Evolutionary conservation across 345 rosid species (phyloP).

Genomic region (Erucastrum elatum): DNA sequence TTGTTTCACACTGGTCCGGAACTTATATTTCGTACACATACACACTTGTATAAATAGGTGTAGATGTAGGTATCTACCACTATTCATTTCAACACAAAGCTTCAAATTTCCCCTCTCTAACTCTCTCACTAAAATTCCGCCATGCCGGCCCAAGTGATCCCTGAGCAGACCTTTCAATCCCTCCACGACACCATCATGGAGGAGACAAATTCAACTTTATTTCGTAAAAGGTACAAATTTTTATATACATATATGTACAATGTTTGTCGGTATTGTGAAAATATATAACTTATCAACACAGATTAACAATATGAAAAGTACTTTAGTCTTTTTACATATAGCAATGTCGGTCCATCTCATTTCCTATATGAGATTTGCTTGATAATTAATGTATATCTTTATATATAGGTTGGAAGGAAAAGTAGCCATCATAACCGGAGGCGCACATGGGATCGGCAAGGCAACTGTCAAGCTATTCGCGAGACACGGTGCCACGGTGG

Average conservation of each 20-base stretch:
- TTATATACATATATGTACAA: background rate
- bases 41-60: slow-evolving; percentile 20
- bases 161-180: slow-evolving; percentile 53
- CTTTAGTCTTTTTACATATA: background rate
- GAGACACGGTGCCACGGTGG: slow-evolving; percentile 74
- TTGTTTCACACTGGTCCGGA: slow-evolving; percentile 33
- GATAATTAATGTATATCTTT: too few species aligned
- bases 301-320: background rate
- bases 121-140: background rate
- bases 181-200: slow-evolving; percentile 48
- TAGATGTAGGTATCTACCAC: background rate
- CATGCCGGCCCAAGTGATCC: slow-evolving; percentile 57
- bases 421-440: slow-evolving; percentile 77
- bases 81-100: slow-evolving; percentile 14
- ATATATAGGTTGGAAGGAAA: slow-evolving; percentile 71
- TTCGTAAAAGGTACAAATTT: slow-evolving; percentile 52
- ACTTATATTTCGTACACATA: background rate
- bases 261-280: background rate
- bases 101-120: background rate
- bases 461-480: slow-evolving; percentile 63
- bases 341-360: background rate
- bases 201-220: slow-evolving; percentile 34
- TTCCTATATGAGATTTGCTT: too few species aligned
- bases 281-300: too few species aligned
- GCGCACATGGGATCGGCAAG: slow-evolving; percentile 84